phyloP scores from a whole-genome alignment of 352 stramenopile species.

The Phytophthora capsici region DNA sequence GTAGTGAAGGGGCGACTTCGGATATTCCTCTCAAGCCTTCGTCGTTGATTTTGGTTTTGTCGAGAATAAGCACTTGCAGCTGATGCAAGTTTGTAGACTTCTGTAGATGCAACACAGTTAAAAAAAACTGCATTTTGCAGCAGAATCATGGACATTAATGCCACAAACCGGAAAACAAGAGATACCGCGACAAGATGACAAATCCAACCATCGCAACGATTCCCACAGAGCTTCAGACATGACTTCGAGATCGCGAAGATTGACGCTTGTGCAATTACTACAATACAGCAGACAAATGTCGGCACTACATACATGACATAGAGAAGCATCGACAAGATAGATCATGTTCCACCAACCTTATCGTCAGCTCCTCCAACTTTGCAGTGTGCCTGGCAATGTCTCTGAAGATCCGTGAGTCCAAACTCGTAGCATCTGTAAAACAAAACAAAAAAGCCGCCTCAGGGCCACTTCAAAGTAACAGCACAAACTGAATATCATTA shows the following conservation, averaged over 20 bases:
- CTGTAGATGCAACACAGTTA: conserved; percentile 17
- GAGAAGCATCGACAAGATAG: too few relatives aligned
- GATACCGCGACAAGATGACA: conserved; percentile 59
- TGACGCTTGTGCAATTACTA: conserved; percentile 44
- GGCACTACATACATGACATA: too few relatives aligned
- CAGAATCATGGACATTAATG: not conserved
- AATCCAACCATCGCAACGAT: conserved; percentile 55
- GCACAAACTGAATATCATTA: not conserved
- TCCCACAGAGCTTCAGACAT: conserved; percentile 39
- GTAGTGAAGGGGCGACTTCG: conserved; percentile 40
- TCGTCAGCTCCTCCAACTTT: conserved; percentile 50
- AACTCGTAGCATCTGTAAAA: conserved; percentile 43
- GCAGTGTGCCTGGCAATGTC: conserved; percentile 39
- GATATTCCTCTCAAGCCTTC: conserved; percentile 47
- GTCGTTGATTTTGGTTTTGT: conserved; percentile 62
- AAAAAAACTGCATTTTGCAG: too few relatives aligned
- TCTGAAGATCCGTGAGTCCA: conserved; percentile 55
- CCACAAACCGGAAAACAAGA: conserved; percentile 46
- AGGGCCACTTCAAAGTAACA: not conserved
- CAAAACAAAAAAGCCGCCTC: conserved; percentile 10
- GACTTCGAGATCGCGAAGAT: conserved; percentile 37
- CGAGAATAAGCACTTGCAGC: conserved; percentile 69
- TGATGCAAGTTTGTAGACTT: conserved; percentile 33
- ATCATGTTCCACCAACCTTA: conserved; percentile 40
- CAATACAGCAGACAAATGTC: not conserved